Percentiles rank a stretch among this genome's conserved stretches.
Conservation (phyloP, 495 filamentous ascomycete species). For the Daldinia vernicosa region DNA sequence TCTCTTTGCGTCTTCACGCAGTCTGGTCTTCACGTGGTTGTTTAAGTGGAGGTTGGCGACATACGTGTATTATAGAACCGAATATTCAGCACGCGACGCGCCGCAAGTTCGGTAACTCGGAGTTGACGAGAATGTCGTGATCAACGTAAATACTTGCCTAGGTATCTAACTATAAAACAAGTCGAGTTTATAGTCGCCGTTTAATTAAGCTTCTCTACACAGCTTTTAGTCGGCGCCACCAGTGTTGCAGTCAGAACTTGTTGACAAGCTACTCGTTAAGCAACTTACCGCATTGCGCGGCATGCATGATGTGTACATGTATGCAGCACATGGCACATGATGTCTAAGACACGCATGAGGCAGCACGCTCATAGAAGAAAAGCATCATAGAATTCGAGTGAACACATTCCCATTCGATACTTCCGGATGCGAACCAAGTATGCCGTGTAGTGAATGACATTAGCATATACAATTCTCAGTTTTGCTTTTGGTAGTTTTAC, state of each 20-base stretch:
- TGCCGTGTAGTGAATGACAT: background rate
- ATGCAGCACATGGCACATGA: conserved; percentile 23
- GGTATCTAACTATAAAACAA: background rate
- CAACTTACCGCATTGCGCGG: background rate
- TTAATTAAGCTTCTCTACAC: background rate
- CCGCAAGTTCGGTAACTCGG: background rate
- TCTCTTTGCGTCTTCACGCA: background rate
- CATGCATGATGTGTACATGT: conserved; percentile 3
- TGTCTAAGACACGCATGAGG: conserved; percentile 29
- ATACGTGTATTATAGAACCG: background rate
- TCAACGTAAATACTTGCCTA: background rate
- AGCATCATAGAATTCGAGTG: conserved; percentile 5
- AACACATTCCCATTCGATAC: conserved; percentile 25
- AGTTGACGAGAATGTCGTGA: background rate
- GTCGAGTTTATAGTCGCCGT: background rate
- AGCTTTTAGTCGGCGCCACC: background rate
- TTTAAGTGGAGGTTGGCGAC: background rate
- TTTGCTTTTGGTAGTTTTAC: no score
- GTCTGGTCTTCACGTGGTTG: background rate
- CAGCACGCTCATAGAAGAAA: background rate
- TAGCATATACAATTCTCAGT: background rate
- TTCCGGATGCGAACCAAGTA: conserved; percentile 14
- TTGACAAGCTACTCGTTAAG: background rate
- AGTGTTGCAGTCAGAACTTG: background rate
- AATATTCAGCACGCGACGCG: conserved; percentile 3